Evolutionary conservation across 108 stramenopile species (phyloP).

Genomic region (Pelagomonas calceolata): DNA sequence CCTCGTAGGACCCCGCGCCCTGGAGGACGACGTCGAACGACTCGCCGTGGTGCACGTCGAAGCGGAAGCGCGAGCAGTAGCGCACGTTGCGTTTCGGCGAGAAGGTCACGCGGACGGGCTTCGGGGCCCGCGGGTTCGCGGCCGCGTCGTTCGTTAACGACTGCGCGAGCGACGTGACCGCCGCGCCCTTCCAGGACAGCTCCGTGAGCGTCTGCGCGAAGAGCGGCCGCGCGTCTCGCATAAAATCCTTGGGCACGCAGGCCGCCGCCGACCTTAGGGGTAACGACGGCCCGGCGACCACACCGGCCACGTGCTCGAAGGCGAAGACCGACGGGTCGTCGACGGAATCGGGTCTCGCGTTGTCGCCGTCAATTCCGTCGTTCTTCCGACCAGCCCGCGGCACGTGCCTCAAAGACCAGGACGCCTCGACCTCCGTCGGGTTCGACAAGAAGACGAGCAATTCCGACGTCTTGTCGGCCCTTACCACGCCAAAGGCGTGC

Average conservation of each 20-base stretch:
- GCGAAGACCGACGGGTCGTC: constrained; percentile 23
- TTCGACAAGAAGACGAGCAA: constrained; percentile 18
- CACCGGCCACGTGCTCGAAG: constrained; percentile 14
- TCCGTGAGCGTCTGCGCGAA: constrained; percentile 9
- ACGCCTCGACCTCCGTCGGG: constrained; percentile 27
- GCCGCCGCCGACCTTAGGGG: constrained; percentile 23
- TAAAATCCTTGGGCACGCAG: constrained; percentile 32
- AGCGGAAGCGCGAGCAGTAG: constrained; percentile 36
- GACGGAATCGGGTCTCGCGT: neutral
- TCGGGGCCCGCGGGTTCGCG: constrained; percentile 13
- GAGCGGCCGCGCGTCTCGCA: constrained; percentile 3
- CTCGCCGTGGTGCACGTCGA: constrained; percentile 22
- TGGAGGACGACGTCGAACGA: constrained; percentile 29
- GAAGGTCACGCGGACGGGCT: constrained; percentile 26
- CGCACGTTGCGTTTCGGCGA: constrained; percentile 20
- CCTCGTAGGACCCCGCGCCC: constrained; percentile 29
- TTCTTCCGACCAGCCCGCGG: neutral
- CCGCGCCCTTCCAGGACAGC: constrained; percentile 11
- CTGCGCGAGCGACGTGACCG: constrained; percentile 4
- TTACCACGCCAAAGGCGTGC: constrained; percentile 21
- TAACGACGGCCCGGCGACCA: constrained; percentile 15
- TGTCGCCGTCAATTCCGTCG: no score
- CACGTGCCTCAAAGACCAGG: constrained; percentile 18
- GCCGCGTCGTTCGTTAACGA: constrained; percentile 6
- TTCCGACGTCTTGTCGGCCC: constrained; percentile 10